These are phyloP conservation scores for Monosporascus ibericus DNA, from an alignment of 2,329 filamentous ascomycete genomes.

Conservation along the genomic window DNA sequence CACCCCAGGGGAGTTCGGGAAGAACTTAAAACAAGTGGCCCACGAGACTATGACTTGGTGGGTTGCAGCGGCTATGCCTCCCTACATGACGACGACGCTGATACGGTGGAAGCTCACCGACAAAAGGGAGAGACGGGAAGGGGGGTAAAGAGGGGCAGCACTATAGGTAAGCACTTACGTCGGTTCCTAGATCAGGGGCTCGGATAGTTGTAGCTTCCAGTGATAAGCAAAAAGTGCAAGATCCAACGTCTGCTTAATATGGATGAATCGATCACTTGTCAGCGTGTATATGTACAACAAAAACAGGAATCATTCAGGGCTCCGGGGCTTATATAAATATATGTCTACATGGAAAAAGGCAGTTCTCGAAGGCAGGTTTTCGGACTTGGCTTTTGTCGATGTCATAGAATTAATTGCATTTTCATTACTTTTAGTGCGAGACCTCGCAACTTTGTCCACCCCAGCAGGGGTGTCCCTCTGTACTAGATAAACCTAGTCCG, in stretches of 20 bases:
- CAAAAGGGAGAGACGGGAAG: not conserved
- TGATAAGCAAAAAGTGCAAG: too few species aligned
- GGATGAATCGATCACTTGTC: too few species aligned
- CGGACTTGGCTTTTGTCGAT: constrained; percentile 3
- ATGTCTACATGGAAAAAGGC: too few species aligned
- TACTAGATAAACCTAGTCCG: too few species aligned
- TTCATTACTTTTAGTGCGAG: constrained; percentile 7
- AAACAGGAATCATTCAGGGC: too few species aligned
- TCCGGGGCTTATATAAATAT: too few species aligned
- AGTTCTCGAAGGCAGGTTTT: not conserved
- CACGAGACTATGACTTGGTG: not conserved
- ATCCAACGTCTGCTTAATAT: too few species aligned
- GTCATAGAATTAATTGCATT: constrained; percentile 16
- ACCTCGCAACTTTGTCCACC: not conserved
- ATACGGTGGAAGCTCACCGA: not conserved
- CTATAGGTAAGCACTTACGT: not conserved
- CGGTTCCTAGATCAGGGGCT: too few species aligned
- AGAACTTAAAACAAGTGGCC: too few species aligned
- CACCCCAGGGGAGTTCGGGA: too few species aligned
- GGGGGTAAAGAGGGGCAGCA: not conserved
- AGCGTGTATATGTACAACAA: too few species aligned
- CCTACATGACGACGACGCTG: not conserved
- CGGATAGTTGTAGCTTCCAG: too few species aligned
- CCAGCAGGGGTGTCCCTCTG: not conserved
- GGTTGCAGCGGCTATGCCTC: not conserved